phyloP scores from a whole-genome alignment of 345 rosid species.

The Syzygium aqueum region DNA sequence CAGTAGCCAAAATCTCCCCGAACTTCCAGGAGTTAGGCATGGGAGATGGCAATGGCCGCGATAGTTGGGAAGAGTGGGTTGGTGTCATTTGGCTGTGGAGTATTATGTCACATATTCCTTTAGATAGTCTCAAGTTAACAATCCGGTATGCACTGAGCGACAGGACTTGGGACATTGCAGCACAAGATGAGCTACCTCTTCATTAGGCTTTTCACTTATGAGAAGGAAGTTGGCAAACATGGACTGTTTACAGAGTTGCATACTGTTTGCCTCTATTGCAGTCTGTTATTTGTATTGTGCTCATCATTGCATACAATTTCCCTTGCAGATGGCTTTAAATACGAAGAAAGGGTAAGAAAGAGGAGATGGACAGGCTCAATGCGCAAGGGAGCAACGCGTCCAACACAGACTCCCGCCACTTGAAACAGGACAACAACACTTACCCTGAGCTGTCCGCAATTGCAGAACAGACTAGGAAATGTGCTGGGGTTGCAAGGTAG shows the following conservation, averaged over 20 bases:
- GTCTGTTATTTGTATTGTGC: neutral
- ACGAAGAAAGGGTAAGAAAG: constrained; percentile 65
- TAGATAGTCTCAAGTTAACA: constrained; percentile 61
- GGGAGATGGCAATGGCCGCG: constrained; percentile 80
- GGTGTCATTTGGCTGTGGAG: constrained; percentile 82
- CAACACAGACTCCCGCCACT: constrained; percentile 49
- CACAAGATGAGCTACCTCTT: constrained; percentile 47
- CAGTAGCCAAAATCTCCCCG: constrained; percentile 84
- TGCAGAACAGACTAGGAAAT: constrained; percentile 71
- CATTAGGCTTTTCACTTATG: neutral
- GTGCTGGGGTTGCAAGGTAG: constrained; percentile 72
- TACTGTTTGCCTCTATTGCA: neutral
- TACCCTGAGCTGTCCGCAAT: constrained; percentile 53
- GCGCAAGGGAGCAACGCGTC: constrained; percentile 76
- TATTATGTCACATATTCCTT: constrained; percentile 49
- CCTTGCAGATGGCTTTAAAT: constrained; percentile 58
- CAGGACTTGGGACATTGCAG: constrained; percentile 61
- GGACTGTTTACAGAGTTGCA: neutral
- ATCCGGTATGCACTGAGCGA: constrained; percentile 50
- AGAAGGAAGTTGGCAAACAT: neutral
- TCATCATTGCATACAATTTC: neutral
- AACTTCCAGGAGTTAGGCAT: constrained; percentile 83
- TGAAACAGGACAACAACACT: constrained; percentile 37
- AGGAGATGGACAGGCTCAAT: constrained; percentile 70
- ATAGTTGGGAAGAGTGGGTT: constrained; percentile 42